Evolutionary conservation across 2,329 filamentous ascomycete species (phyloP).

Genomic region (Blastomyces gilchristii): DNA sequence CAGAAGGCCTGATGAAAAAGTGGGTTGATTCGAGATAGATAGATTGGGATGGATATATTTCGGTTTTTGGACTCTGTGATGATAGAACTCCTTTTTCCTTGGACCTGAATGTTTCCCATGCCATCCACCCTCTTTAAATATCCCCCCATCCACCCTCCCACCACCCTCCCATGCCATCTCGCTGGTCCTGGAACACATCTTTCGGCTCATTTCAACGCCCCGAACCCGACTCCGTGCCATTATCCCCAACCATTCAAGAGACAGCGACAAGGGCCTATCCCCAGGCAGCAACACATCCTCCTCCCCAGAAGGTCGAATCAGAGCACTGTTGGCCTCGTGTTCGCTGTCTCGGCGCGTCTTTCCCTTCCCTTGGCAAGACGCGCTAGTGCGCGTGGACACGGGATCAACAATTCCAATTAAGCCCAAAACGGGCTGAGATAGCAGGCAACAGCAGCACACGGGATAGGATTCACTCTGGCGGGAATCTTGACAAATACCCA

Average conservation of each 20-base stretch:
- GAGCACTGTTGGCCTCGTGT: background rate
- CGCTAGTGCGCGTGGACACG: conserved; percentile 1
- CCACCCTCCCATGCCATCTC: background rate
- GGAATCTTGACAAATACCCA: no score
- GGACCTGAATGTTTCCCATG: background rate
- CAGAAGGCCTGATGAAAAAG: background rate
- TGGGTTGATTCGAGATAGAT: no score
- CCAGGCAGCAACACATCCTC: background rate
- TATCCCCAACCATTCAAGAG: background rate
- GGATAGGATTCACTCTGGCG: no score
- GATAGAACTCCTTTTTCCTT: background rate
- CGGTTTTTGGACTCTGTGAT: background rate
- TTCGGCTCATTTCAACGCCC: background rate
- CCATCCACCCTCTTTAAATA: background rate
- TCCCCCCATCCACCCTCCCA: background rate
- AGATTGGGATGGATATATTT: background rate
- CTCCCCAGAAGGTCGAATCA: background rate
- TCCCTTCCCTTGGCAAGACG: background rate
- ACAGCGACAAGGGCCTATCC: background rate
- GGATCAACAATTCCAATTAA: background rate
- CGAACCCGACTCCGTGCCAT: background rate
- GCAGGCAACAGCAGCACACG: no score
- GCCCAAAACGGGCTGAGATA: no score
- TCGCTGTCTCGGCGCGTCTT: background rate
- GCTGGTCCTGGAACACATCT: background rate